Base-by-base conservation (phyloP, 2,329 filamentous ascomycete species). In the Penicillium sp. region DNA sequence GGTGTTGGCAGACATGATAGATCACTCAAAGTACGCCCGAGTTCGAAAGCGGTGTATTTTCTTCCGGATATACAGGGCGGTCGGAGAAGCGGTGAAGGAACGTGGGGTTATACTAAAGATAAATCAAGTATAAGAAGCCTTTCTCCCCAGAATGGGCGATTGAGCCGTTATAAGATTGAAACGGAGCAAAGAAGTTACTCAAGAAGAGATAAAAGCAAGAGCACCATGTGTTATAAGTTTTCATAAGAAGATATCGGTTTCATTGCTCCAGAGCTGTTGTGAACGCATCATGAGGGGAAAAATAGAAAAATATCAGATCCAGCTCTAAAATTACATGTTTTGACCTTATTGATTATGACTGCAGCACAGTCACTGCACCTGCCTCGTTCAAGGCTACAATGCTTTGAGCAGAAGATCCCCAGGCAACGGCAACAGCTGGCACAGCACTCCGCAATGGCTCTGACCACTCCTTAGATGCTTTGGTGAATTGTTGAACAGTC, bases 401-500 rank as follows among this genome's bases (percentile, higher is more conserved):
- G 66, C 86, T 88, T 74, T 87, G 87, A 11, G 89, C 93, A 49
- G 85, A 82, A 24, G 83, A 78, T 8, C 91, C 91, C 93, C 93
- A 99, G 59, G 83, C 82, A 48, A 96, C 82, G 21, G 88, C 86
- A 29, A 88, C 84, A 0, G 89, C 88, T 16, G 89, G 84, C 24
- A 91, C 83, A 3, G 89, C 90, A 71, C 85, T 91, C 67, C 89
- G 84, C 64, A 97, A 80, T 10, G 90, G 88, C 79, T 97, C 92
- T 45, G 87, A 89, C 95, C 95, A 99, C 56, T 84, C 82, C 84
- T 96, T 99, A 60, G 86, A 83, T 52, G 87, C 81, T 82, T 98
- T 99, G 61, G 85, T 84, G 76, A 96, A 99, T 69, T 96, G 90
- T 74, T 95, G 91, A 42, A 99, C 90, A 5, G 90, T 90, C 47